A percentile compares a stretch with the other conserved stretches of the same genome.
These are phyloP conservation scores for Suhomyces vadensis DNA, from an alignment of 805 yeast species.

Conservation along the genomic window DNA sequence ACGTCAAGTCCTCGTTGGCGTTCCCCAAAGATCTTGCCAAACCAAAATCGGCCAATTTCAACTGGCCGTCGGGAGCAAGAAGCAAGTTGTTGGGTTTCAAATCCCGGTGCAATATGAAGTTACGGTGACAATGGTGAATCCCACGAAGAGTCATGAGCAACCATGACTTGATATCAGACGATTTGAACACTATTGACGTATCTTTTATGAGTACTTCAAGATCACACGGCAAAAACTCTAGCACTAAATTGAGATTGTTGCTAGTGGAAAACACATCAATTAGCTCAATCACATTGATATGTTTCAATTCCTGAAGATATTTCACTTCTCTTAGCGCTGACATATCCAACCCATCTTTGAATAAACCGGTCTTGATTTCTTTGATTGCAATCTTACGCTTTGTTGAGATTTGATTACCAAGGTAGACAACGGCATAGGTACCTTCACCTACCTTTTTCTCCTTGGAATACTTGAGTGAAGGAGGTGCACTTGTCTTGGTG, in stretches of 20 bases:
- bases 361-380: constrained; percentile 90
- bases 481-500: background rate
- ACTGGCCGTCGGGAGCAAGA: constrained; percentile 80
- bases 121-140: constrained; percentile 91
- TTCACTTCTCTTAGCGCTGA: constrained; percentile 94
- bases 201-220: constrained; percentile 88
- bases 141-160: constrained; percentile 92
- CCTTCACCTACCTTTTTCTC: constrained; percentile 98
- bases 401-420: constrained; percentile 65
- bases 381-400: constrained; percentile 80
- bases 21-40: constrained; percentile 82
- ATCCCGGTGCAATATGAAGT: constrained; percentile 88
- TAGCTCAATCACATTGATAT: constrained; percentile 80
- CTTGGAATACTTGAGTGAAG: constrained; percentile 33
- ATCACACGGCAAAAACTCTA: constrained; percentile 92
- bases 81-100: constrained; percentile 89
- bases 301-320: constrained; percentile 75
- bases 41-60: constrained; percentile 97
- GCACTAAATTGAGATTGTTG: constrained; percentile 73
- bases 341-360: constrained; percentile 97
- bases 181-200: constrained; percentile 68
- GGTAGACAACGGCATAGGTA: constrained; percentile 94
- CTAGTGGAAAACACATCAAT: constrained; percentile 80
- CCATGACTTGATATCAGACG: constrained; percentile 93
- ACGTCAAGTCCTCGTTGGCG: constrained; percentile 72